phyloP scores from a whole-genome alignment of 129 eudicot species.

The Chrysanthemum makinoi region DNA sequence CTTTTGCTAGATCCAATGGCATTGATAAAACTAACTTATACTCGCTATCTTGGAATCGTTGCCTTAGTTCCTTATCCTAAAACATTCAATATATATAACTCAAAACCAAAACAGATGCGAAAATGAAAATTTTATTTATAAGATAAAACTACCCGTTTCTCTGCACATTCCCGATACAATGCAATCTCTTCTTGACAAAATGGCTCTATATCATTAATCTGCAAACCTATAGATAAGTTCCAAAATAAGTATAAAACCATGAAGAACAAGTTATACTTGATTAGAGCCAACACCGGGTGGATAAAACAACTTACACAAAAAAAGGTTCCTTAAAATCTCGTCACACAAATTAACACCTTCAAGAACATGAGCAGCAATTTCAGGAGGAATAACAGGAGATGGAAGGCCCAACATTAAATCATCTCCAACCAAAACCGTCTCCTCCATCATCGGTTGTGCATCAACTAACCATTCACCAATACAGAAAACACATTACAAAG shows the following conservation, averaged over 20 bases:
- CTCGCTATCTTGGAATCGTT: constrained; percentile 91
- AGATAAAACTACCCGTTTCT: constrained; percentile 59
- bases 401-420: constrained; percentile 94
- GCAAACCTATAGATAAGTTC: constrained; percentile 55
- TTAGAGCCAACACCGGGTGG: constrained; percentile 41
- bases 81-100: constrained; percentile 10
- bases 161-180: constrained; percentile 73
- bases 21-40: constrained; percentile 84
- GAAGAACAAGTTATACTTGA: not conserved
- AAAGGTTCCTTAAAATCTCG: constrained; percentile 75
- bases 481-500: not conserved
- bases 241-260: constrained; percentile 6
- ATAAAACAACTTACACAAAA: constrained; percentile 57
- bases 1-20: constrained; percentile 81
- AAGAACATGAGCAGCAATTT: constrained; percentile 91
- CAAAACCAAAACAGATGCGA: not conserved
- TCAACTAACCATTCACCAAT: constrained; percentile 51
- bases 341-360: constrained; percentile 94
- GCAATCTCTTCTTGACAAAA: constrained; percentile 98
- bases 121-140: not conserved
- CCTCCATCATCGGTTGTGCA: constrained; percentile 93
- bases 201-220: constrained; percentile 86
- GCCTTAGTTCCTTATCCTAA: constrained; percentile 83
- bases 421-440: constrained; percentile 90
- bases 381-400: constrained; percentile 93